phyloP scores from a whole-genome alignment of 306 rosid species.

The Quercus bicolor region DNA sequence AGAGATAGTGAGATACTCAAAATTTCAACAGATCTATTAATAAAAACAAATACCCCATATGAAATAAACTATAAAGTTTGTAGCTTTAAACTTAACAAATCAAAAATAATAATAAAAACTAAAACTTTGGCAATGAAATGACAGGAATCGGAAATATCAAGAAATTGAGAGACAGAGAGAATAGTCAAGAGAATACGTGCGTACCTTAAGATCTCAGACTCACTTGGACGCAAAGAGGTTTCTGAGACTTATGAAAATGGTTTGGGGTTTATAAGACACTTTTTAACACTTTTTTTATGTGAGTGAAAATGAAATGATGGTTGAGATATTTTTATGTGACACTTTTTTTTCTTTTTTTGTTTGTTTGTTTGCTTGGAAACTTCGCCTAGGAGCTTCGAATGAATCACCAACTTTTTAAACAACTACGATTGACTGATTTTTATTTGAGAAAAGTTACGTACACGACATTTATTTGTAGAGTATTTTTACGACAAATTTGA shows the following conservation, averaged over 20 bases:
- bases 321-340: not conserved
- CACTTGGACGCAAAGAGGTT: not conserved
- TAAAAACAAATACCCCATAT: not conserved
- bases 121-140: not conserved
- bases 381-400: constrained; percentile 34
- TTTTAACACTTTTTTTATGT: too few species aligned
- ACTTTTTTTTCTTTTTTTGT: not conserved
- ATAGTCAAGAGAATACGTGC: constrained; percentile 10
- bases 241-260: not conserved
- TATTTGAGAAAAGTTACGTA: not conserved
- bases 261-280: too few species aligned
- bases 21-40: not conserved
- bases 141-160: not conserved
- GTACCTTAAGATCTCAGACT: not conserved
- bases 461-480: not conserved
- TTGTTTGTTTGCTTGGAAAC: constrained; percentile 9
- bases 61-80: not conserved
- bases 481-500: too few species aligned
- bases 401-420: not conserved
- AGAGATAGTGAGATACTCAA: not conserved
- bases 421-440: not conserved
- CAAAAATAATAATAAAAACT: not conserved
- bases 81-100: not conserved
- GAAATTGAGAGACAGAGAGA: not conserved
- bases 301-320: not conserved